Evolutionary conservation across 805 yeast genomes (phyloP).

Genomic region (Candida krabiensis): DNA sequence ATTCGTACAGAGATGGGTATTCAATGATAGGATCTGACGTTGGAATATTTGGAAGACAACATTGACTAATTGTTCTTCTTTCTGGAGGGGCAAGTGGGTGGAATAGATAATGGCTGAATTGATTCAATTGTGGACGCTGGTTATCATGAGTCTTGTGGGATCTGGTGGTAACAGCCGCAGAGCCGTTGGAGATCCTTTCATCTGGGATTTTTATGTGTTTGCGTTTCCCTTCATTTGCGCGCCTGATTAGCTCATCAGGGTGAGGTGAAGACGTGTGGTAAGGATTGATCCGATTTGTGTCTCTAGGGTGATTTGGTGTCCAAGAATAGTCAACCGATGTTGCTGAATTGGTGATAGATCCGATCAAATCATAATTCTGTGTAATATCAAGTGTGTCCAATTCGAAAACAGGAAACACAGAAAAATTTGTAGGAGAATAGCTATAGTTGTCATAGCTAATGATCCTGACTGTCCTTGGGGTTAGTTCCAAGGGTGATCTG

Average conservation of each 20-base stretch:
- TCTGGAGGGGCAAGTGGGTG: conserved; percentile 14
- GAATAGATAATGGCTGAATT: conserved; percentile 12
- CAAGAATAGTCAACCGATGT: conserved; percentile 8
- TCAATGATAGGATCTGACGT: conserved; percentile 22
- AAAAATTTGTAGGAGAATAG: conserved; percentile 21
- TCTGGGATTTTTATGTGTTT: no score
- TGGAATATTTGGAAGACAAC: conserved; percentile 13
- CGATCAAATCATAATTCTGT: conserved; percentile 13
- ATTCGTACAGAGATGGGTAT: conserved; percentile 19
- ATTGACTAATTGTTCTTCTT: conserved; percentile 3
- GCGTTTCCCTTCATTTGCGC: conserved; percentile 1
- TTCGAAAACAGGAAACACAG: conserved; percentile 23
- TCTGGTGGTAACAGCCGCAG: background rate
- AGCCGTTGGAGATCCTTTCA: conserved; percentile 1
- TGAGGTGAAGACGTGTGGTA: background rate
- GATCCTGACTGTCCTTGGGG: conserved; percentile 23
- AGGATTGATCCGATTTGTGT: no score
- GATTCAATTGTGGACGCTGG: conserved; percentile 5
- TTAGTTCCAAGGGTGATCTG: conserved; percentile 12
- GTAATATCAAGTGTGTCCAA: conserved; percentile 18
- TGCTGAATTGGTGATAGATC: conserved; percentile 6
- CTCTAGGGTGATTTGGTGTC: background rate
- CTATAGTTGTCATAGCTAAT: conserved; percentile 18
- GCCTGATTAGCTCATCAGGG: conserved; percentile 2
- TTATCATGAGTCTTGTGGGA: background rate